Conservation (phyloP, 257 asterid species). For the Ilex aquifolium region DNA sequence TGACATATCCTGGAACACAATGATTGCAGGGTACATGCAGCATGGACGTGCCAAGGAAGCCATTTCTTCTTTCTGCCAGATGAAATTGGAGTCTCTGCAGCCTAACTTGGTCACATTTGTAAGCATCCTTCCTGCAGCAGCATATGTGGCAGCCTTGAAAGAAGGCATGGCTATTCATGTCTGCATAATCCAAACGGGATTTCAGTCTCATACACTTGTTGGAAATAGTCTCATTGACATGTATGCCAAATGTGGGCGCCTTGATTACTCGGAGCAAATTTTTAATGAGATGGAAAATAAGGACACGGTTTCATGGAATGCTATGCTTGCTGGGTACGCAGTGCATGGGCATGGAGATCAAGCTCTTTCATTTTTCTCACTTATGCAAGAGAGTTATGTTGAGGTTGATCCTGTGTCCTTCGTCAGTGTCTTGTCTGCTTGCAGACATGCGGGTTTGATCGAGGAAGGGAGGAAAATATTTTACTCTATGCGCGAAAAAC, state of each 20-base stretch:
- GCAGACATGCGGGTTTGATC: slow-evolving; percentile 30
- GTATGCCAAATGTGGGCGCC: slow-evolving; percentile 29
- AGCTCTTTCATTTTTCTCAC: slow-evolving; percentile 20
- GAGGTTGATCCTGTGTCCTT: slow-evolving; percentile 24
- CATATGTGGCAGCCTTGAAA: slow-evolving; percentile 20
- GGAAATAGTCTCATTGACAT: slow-evolving; percentile 24
- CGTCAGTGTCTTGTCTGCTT: slow-evolving; percentile 24
- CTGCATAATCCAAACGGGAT: slow-evolving; percentile 14
- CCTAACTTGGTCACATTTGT: slow-evolving; percentile 22
- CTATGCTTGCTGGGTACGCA: slow-evolving; percentile 28
- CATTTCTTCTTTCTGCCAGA: slow-evolving; percentile 14
- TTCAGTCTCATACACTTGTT: slow-evolving; percentile 7
- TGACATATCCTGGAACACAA: slow-evolving; percentile 35
- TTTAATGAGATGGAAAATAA: slow-evolving; percentile 18
- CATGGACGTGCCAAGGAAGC: slow-evolving; percentile 29
- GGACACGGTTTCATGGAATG: slow-evolving; percentile 26
- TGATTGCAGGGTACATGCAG: slow-evolving; percentile 34
- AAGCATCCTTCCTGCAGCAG: slow-evolving; percentile 28
- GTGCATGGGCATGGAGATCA: slow-evolving; percentile 22
- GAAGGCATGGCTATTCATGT: slow-evolving; percentile 28
- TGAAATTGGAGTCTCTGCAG: slow-evolving; percentile 18
- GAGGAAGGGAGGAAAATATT: slow-evolving; percentile 25
- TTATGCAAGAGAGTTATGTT: slow-evolving; percentile 16
- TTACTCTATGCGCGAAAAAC: slow-evolving; percentile 13
- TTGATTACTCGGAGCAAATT: slow-evolving; percentile 21